Evolutionary conservation across 192 early-diverging fungal genomes (phyloP), one percentile per base, ranked within the genome.

Genomic region (Helicostylum pulchrum): DNA sequence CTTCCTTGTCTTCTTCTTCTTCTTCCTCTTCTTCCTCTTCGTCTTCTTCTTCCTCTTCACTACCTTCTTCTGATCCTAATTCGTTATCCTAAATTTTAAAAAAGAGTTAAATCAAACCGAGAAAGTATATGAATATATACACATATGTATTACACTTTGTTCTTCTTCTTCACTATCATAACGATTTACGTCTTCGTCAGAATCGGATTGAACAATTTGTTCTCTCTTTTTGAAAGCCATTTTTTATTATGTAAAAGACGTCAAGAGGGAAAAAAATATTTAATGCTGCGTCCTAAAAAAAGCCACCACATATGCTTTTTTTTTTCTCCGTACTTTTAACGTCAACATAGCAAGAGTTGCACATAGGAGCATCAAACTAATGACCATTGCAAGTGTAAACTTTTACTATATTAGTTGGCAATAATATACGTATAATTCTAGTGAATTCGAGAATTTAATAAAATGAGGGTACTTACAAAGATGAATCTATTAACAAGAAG

Each of bases 21-120:
- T 67, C 65, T 9, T 72, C 60, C 39, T 57, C 57, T 0, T 62
- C 59, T 12, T 65, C 55, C 2, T 53, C 56, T 10, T 43, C 50
- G 0, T 67, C 56, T 4, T 69, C 60, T 0, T 70, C 57, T n/a
- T 58, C 54, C 15, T 55, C 52, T 9, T 60, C 61, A 15, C 53
- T 46, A 56, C 53, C 62, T 43, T 46, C 60, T 31, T 49, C 49
- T 21, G 36, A 52, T 4, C n/a, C 3, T 53, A 32, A 15, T 39
- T 55, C 43, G 34, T 44, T 44, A 23, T 42, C 36, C 36, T 39
- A 39, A 39, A 39, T 39, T 39, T 39, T 3, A 39, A 39, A 39
- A 39, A 26, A 15, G 44, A 52, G 12, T 12, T 1, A 62, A 30
- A 32, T 32, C 11, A 32, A 49, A 49, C 7, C 30, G 32, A 12